phyloP scores from a whole-genome alignment of 2,329 filamentous ascomycete species.

The Ceratocystis diversiconidia region DNA sequence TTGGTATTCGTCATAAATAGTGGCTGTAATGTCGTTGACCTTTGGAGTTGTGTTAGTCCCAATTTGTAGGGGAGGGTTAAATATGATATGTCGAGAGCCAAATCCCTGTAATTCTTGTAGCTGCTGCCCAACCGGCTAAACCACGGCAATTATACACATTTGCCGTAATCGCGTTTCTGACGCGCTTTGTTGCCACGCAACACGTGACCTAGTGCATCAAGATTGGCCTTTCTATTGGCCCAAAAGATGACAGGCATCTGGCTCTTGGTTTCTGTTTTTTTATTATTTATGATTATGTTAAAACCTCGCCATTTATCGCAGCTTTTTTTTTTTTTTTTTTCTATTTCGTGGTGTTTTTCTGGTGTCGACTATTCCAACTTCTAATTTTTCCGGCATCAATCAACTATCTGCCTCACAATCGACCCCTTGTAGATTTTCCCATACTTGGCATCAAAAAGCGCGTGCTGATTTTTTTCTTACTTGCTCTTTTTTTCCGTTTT shows the following conservation, averaged over 20 bases:
- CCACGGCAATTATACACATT: not conserved
- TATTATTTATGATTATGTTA: not conserved
- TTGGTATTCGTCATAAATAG: too few relatives aligned
- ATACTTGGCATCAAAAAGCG: not conserved
- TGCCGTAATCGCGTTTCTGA: not conserved
- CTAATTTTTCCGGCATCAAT: not conserved
- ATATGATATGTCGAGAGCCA: not conserved
- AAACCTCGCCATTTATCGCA: not conserved
- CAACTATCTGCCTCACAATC: not conserved
- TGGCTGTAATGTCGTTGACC: too few relatives aligned
- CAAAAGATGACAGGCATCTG: not conserved
- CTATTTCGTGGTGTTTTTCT: not conserved
- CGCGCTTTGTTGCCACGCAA: not conserved
- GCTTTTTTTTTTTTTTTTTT: not conserved
- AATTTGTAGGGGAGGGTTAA: too few relatives aligned
- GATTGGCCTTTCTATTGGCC: not conserved
- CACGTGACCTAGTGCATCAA: not conserved
- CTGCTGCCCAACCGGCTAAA: conserved; percentile 3
- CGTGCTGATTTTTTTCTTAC: not conserved
- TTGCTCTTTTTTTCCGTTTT: not conserved
- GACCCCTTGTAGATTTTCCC: not conserved
- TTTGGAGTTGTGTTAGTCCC: too few relatives aligned
- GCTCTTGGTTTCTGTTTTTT: not conserved
- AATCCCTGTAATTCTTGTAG: not conserved
- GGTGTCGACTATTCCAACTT: not conserved